Evolutionary conservation across 1,139 yeast genomes (phyloP).

Genomic region (Geotrichum klebahnii): DNA sequence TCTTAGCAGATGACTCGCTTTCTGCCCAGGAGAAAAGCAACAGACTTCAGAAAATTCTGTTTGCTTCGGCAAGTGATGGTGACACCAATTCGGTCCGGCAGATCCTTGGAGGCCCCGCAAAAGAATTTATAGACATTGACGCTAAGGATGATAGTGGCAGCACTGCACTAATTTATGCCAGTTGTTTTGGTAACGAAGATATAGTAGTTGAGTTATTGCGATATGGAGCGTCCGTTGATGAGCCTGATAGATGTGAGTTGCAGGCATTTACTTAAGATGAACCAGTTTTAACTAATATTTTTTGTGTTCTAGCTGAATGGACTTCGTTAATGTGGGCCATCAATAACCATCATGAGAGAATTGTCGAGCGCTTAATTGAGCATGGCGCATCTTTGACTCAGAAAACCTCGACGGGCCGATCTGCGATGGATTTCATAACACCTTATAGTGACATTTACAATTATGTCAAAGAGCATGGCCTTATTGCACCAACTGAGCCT

Average conservation of each 20-base stretch:
- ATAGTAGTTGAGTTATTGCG: constrained; percentile 40
- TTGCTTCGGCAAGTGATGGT: constrained; percentile 40
- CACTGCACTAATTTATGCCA: constrained; percentile 42
- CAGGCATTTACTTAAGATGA: too few species aligned
- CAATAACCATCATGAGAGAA: constrained; percentile 40
- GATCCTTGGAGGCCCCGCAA: constrained; percentile 32
- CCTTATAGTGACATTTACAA: constrained; percentile 36
- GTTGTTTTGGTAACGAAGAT: constrained; percentile 43
- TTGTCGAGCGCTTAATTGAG: constrained; percentile 39
- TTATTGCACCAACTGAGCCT: constrained; percentile 26
- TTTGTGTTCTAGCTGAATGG: constrained; percentile 35
- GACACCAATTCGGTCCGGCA: constrained; percentile 33
- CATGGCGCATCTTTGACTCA: constrained; percentile 38
- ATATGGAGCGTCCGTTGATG: constrained; percentile 40
- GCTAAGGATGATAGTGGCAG: constrained; percentile 41
- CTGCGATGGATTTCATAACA: constrained; percentile 40
- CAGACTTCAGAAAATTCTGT: constrained; percentile 33
- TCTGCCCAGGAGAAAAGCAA: constrained; percentile 27
- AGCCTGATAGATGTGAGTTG: constrained; percentile 37
- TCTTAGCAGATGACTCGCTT: constrained; percentile 28
- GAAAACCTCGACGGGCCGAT: constrained; percentile 38
- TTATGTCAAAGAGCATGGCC: constrained; percentile 32
- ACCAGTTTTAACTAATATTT: too few species aligned
- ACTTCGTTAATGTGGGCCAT: constrained; percentile 49
- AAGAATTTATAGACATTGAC: constrained; percentile 35